Evolutionary conservation across 768 basidiomycete genomes (phyloP), one percentile per base, ranked within the genome.

Genomic region (Tulasnella sp.): DNA sequence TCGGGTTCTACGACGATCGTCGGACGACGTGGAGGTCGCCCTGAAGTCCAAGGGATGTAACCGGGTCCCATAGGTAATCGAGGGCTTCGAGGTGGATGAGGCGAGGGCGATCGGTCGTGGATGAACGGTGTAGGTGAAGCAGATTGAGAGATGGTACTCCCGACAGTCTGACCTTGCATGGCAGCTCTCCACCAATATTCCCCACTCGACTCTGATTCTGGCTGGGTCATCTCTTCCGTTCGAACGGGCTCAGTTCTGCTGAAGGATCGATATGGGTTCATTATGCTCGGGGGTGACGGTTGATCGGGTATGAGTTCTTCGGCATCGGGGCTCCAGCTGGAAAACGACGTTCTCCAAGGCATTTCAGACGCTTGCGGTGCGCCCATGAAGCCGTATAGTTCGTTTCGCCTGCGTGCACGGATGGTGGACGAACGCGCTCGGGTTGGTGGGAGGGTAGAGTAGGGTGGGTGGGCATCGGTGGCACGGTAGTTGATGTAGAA

Each of bases 361-460:
- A 46, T 74, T 19, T 46, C 44, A 34, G 62, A 68, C n/a, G 27
- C n/a, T 27, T 2, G 34, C 0, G 62, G 62, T 31, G 12, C 62
- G 24, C 62, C 62, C 62, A 68, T 68, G 34, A 68, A 9, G 31
- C 62, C 62, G 27, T 68, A 34, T 16, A 68, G 34, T 62, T 77
- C 76, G 38, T 56, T 52, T 34, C 76, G 19, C 76, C 76, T 46
- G 10, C 76, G 76, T 39, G 58, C 58, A 8, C 76, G 76, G 72
- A 74, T 74, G 44, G 72, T 74, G n/a, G 72, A 19, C n/a, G 38
- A 46, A 31, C 39, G 39, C 4, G 72, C 27, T 74, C 72, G 72
- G 3, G 24, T n/a, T 6, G 10, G 27, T 12, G 39, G 72, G 44
- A 74, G 24, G 31, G 34, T 52, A 16, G 76, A 56, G 76, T 68